Base-by-base conservation (phyloP, 1,139 yeast species). In the Candida tropicalis region DNA sequence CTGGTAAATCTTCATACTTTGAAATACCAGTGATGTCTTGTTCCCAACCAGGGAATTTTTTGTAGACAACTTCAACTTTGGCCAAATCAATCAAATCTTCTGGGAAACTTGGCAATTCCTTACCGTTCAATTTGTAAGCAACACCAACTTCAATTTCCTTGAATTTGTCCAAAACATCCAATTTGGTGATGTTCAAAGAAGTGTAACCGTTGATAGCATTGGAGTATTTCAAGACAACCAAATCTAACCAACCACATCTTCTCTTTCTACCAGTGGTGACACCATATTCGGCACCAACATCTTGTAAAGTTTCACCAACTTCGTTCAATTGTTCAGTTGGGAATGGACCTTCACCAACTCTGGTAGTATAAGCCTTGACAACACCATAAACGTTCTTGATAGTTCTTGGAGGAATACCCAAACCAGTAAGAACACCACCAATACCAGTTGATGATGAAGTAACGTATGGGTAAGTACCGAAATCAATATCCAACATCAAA, bases 301-400 rank as follows among this genome's bases (percentile, higher is more conserved):
- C 70, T 68, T 95, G 99, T 60, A 93, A 77, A 52, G 82, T 81
- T 60, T 87, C 96, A 59, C 99, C 99, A 43, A 74, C 80, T 34
- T 73, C 82, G 65, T 93, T 90, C 64, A 91, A 79, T 66, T 91
- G 98, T 70, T 93, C 99, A 46, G 98, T 85, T 50, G 99, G 98
- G 87, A 93, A 93, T 28, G 99, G 99, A 51, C 99, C 99, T 61
- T 90, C 98, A 59, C 99, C 99, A 46, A 93, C 99, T 70, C 99
- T 84, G 34, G 99, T 93, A 39, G 99, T 95, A 69, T 93, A 93
- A 37, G 99, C 99, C 75, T 93, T 93, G 44, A 91, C 98, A 35
- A 93, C 99, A 66, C 99, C 99, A 63, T 85, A 89, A 39, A 90
- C 75, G 63, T 89, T 84, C 43, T 75, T 79, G 57, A 93, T 85